A percentile compares a stretch with the other conserved stretches of the same genome.
These are phyloP conservation scores for Dictyostelium firmibasis DNA, from an alignment of 78 protist genomes.

Conservation along the genomic window DNA sequence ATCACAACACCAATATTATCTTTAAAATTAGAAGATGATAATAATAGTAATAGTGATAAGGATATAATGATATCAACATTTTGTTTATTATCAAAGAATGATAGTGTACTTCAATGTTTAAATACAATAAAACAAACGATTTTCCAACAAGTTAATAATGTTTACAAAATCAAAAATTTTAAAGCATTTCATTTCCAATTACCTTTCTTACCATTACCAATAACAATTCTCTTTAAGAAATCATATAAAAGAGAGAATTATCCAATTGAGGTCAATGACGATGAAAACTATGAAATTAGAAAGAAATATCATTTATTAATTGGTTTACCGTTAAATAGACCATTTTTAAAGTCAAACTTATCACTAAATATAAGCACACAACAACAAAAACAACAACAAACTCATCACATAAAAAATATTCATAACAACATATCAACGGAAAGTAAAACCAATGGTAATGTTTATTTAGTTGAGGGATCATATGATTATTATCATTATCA, in stretches of 20 bases:
- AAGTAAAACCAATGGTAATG: constrained; percentile 23
- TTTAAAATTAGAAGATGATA: background rate
- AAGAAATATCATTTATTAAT: constrained; percentile 10
- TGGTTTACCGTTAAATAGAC: constrained; percentile 33
- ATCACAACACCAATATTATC: background rate
- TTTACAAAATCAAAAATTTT: background rate
- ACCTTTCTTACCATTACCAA: constrained; percentile 33
- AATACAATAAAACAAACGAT: background rate
- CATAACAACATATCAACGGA: constrained; percentile 18
- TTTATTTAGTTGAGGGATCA: constrained; percentile 66
- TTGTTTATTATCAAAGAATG: background rate
- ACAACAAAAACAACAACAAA: background rate
- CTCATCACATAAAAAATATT: constrained; percentile 27
- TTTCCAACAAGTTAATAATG: background rate
- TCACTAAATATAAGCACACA: background rate
- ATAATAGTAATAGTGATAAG: no score
- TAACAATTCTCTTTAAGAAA: background rate
- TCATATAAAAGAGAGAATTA: background rate
- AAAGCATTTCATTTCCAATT: constrained; percentile 22
- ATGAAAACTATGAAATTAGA: background rate
- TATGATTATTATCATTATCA: constrained; percentile 91
- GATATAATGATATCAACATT: background rate
- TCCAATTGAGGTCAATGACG: background rate
- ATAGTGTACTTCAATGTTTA: background rate
- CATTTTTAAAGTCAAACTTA: constrained; percentile 3